Conservation (phyloP, 73 alveolate genomes). For the Durusdinium trenchii region DNA sequence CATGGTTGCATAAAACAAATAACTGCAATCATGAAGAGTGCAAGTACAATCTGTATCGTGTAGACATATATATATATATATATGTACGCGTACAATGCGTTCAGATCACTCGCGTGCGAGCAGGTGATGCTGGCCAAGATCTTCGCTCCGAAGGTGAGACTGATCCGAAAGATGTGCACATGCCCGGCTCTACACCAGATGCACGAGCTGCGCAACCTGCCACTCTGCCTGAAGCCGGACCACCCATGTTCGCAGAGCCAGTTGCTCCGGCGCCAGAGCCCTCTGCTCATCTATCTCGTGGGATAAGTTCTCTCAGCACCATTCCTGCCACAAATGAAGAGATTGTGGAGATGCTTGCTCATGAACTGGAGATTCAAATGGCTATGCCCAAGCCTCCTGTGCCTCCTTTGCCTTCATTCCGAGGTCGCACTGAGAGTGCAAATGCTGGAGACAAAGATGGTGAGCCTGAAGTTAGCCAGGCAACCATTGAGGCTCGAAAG, state of each 20-base stretch:
- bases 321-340: conserved; percentile 18
- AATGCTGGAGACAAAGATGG: neutral
- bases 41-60: neutral
- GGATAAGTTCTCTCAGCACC: neutral
- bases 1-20: neutral
- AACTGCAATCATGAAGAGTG: neutral
- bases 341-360: neutral
- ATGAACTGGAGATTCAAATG: neutral
- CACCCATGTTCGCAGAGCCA: neutral
- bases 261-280: neutral
- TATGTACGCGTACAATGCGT: no score
- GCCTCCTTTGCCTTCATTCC: neutral
- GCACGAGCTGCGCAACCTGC: neutral
- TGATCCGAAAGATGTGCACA: no score
- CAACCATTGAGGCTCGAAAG: neutral
- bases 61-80: neutral
- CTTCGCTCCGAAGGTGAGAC: no score
- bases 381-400: neutral
- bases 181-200: no score
- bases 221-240: neutral
- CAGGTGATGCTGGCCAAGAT: no score
- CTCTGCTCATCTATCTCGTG: neutral
- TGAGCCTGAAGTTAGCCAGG: neutral
- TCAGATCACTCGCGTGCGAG: no score
- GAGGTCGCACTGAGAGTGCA: no score